phyloP scores from a whole-genome alignment of 108 stramenopile species.

The Cyclotella distinguenda region DNA sequence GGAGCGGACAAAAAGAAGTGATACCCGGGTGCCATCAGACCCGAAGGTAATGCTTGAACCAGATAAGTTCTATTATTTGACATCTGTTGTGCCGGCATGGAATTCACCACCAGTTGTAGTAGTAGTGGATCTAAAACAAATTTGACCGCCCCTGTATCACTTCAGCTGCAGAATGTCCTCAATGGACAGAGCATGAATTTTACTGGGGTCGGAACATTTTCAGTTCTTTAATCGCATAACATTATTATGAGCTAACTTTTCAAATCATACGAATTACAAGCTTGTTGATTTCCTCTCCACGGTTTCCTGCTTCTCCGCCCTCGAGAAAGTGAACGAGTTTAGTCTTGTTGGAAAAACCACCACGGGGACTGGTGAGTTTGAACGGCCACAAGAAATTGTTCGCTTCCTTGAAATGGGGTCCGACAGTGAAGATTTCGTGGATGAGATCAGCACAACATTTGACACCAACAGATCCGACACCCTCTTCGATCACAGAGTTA shows the following conservation, averaged over 20 bases:
- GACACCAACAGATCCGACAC: constrained; percentile 80
- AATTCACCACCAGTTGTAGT: neutral
- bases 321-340: constrained; percentile 99
- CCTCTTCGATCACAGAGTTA: constrained; percentile 93
- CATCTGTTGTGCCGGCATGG: neutral
- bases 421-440: constrained; percentile 96
- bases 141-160: constrained; percentile 48
- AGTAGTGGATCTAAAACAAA: constrained; percentile 4
- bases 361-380: constrained; percentile 97
- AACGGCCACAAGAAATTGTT: constrained; percentile 99
- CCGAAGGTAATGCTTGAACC: too few species aligned
- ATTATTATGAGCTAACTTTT: constrained; percentile 34
- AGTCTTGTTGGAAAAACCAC: constrained; percentile 96
- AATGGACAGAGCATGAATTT: constrained; percentile 19
- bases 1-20: too few species aligned
- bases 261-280: constrained; percentile 95
- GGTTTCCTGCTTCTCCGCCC: constrained; percentile 98
- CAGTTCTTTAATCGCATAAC: constrained; percentile 53
- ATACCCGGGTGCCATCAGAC: too few species aligned
- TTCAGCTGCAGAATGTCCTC: too few species aligned
- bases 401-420: constrained; percentile 98
- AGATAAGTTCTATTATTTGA: too few species aligned
- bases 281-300: constrained; percentile 95
- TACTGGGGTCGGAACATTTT: constrained; percentile 83
- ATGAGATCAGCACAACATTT: constrained; percentile 92